Percentiles rank a stretch among this genome's conserved stretches.
Evolutionary conservation across 306 rosid species (phyloP).

Genomic region (Dryas drummondii): DNA sequence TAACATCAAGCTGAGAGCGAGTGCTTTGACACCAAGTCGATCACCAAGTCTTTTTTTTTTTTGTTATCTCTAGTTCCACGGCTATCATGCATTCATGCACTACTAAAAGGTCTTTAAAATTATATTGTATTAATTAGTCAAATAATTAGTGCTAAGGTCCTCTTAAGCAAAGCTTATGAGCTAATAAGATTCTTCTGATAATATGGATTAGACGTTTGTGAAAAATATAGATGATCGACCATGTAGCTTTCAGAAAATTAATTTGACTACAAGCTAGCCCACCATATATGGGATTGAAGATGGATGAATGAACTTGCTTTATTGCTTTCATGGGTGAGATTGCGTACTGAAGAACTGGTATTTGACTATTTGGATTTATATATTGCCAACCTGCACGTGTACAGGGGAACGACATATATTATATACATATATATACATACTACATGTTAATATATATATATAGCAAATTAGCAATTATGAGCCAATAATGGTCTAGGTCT

Average conservation of each 20-base stretch:
- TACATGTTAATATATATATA: background rate
- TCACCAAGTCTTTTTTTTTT: background rate
- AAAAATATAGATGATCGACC: background rate
- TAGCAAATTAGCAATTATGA: background rate
- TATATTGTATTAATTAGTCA: constrained; percentile 3
- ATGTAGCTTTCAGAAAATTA: background rate
- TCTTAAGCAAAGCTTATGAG: background rate
- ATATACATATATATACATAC: no score
- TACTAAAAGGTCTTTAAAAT: constrained; percentile 8
- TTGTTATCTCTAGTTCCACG: constrained; percentile 12
- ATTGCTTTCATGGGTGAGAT: background rate
- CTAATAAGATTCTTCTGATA: constrained; percentile 12
- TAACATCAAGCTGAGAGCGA: constrained; percentile 45
- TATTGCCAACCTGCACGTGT: background rate
- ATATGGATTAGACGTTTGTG: constrained; percentile 2
- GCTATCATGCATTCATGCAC: constrained; percentile 38
- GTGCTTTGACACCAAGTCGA: constrained; percentile 25
- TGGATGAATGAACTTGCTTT: background rate
- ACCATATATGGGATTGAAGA: no score
- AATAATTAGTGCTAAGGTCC: constrained; percentile 11
- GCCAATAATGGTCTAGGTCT: constrained; percentile 4
- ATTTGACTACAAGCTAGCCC: no score
- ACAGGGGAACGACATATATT: background rate
- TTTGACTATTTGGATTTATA: background rate
- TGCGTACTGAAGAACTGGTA: background rate